Base-by-base conservation (phyloP, 139 green algal species). In the Haematococcus lacustris region DNA sequence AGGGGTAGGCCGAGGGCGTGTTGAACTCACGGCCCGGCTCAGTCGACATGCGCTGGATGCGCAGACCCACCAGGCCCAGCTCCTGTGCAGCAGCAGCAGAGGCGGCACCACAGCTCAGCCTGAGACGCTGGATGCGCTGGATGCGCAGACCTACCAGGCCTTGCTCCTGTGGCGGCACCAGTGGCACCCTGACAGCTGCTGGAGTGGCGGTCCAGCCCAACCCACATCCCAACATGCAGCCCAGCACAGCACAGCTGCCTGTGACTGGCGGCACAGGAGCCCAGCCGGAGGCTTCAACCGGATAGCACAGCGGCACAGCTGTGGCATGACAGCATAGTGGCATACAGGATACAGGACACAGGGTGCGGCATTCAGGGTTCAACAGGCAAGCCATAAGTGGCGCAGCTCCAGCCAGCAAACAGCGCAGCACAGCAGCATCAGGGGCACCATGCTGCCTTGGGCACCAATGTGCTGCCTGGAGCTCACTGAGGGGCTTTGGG, bases 101-200 rank as follows among this genome's bases (percentile, higher is more conserved):
- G 9, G 43, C 43, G 17, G 9, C 9, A 28, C 43, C 43, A 2
- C 17, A 30, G 38, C 33, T 57, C 6, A 51, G 33, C 2, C 23
- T 51, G 38, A 2, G 3, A 51, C 17, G 35, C 9, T 53, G 9
- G 43, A 97, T 97, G 57, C 91, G 86, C 79, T 97, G 91, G 61
- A 96, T 96, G 62, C 92, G 83, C 76, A 97, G 81, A 6, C 91
- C 93, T 30, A 98, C 62, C 3, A 98, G 78, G 25, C 94, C 92
- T 9, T 97, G 84, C 71, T 96, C 88, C 51, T 85, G 76, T 17
- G 43, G 9, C 43, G 43, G 9, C 43, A 53, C 17, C 43, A 53
- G 9, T 17, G 17, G 9, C 43, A 53, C 17, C 43, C 9, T 53
- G 9, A 53, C 17, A 9, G 17, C 17, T 53, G 43, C 43, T 53